Evolutionary conservation across 2,329 filamentous ascomycete species (phyloP).

Genomic region (Didymella arachidicola): DNA sequence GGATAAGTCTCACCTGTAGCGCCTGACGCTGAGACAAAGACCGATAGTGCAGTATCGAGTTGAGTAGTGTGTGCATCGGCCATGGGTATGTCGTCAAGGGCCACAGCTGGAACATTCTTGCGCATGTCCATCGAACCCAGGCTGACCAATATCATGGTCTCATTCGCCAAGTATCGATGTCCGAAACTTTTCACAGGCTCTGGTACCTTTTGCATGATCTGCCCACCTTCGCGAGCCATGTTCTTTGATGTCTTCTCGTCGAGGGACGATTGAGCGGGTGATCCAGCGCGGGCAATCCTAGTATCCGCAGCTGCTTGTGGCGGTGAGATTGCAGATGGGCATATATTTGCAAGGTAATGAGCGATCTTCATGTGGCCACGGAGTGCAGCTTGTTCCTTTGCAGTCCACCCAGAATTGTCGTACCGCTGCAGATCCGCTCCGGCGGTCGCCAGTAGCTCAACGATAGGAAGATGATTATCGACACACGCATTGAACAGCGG

Average conservation of each 20-base stretch:
- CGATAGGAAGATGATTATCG: conserved; percentile 80
- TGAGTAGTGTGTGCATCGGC: conserved; percentile 89
- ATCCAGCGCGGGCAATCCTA: conserved; percentile 46
- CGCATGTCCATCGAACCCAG: conserved; percentile 94
- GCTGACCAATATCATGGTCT: conserved; percentile 90
- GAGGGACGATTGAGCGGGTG: conserved; percentile 66
- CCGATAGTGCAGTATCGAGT: conserved; percentile 89
- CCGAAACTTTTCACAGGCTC: conserved; percentile 95
- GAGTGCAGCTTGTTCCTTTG: conserved; percentile 89
- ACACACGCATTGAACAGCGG: conserved; percentile 93
- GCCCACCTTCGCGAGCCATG: conserved; percentile 50
- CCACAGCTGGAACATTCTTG: conserved; percentile 80
- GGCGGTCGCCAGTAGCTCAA: conserved; percentile 77
- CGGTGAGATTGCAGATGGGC: conserved; percentile 45
- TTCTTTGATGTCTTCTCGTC: conserved; percentile 55
- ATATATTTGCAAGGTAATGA: conserved; percentile 68
- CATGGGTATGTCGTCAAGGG: conserved; percentile 85
- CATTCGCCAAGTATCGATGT: conserved; percentile 88
- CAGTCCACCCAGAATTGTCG: conserved; percentile 93
- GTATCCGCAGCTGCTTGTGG: conserved; percentile 39
- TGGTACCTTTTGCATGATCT: conserved; percentile 57
- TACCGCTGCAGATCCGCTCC: conserved; percentile 76
- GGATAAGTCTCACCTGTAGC: conserved; percentile 87
- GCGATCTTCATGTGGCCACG: conserved; percentile 88
- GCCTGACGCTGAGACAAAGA: conserved; percentile 86